Evolutionary conservation across 176 grass and related monocot species (phyloP), one percentile per base, ranked within the genome.

Genomic region (Triticum monococcum): DNA sequence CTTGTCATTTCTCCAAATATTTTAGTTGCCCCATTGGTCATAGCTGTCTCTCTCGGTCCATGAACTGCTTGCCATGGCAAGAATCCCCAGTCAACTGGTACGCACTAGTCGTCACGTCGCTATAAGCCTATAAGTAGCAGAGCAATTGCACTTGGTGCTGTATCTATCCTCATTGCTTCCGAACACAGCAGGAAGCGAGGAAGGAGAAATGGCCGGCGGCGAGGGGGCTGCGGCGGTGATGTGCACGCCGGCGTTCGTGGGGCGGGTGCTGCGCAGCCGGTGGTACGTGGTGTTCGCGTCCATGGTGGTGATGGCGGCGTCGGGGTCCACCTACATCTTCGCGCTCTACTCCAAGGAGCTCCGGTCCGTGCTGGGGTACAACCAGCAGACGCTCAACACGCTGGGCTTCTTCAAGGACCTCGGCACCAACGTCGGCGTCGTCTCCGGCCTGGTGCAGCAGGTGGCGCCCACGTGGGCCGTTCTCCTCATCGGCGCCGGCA

Each of bases 391-490:
- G 38, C 87, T 89, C 67, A 84, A 85, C 81, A 89, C 67, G 0
- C 64, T 85, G 2, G 10, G 65, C 82, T 89, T 89, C 82, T 85
- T 89, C 87, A 89, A 88, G 87, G 87, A 89, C 81, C 87, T 89
- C 4, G 87, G 87, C 81, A 78, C 81, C 65, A 89, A 89, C 87
- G 87, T 83, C 75, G 87, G 87, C 87, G 52, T 89, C 3, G 52
- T 89, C 1, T 89, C 87, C 35, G 87, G 87, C 5, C 87, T 89
- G 20, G 73, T 89, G 17, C 66, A 89, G 81, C 79, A 88, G 86
- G 86, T 88, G n/a, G 32, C 87, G 28, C 87, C 81, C 4, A 83
- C 81, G 16, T 84, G 81, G 87, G 64, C 65, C 32, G 87, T 89
- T 2, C 87, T 89, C 5, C 66, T 83, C 75, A 79, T 83, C 81